Evolutionary conservation across 2,329 filamentous ascomycete species (phyloP), one percentile per base, ranked within the genome.

Genomic region (Penicillium janthinellum): DNA sequence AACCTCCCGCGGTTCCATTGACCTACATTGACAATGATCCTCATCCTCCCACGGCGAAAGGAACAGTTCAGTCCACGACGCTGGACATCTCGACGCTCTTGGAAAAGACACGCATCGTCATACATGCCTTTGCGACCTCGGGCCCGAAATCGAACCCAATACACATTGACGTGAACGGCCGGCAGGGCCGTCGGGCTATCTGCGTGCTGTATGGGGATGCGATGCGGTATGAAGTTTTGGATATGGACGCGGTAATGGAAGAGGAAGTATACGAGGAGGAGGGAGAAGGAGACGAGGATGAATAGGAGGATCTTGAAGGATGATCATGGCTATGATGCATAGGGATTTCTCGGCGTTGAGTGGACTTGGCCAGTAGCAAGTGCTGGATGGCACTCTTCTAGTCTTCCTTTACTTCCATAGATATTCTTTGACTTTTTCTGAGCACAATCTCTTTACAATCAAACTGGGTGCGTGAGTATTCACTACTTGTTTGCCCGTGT

Each of bases 151-250:
- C 71, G 58, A 75, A 72, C 44, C 84, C 85, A 0, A 58, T 80
- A 22, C 75, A 74, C 57, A 64, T 88, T 6, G 77, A 84, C 37
- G 80, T 86, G 2, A 87, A 87, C 66, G 85, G 84, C 20, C 75
- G 84, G 11, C 80, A 80, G 57, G 82, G 80, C 0, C 76, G 84
- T 63, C 73, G 83, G 59, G 80, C 82, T 3, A 76, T 84, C 20
- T 81, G 84, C 54, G 81, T 87, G 31, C 68, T 87, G 60, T 85
- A 84, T 47, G 77, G 81, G 31, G 81, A 84, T 67, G 72, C 76
- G 38, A 77, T 82, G 68, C 79, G 82, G 60, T 87, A 85, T 71
- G 77, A 81, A 50, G 81, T 87, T 14, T 72, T 86, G 59, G 84
- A 87, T 71, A 67, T 88, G 64, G 84, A 81, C 67, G 75, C 79